A percentile compares a stretch with the other conserved stretches of the same genome.
phyloP scores from a whole-genome alignment of 2,329 filamentous ascomycete species.

The Lasiodiplodia sp. region DNA sequence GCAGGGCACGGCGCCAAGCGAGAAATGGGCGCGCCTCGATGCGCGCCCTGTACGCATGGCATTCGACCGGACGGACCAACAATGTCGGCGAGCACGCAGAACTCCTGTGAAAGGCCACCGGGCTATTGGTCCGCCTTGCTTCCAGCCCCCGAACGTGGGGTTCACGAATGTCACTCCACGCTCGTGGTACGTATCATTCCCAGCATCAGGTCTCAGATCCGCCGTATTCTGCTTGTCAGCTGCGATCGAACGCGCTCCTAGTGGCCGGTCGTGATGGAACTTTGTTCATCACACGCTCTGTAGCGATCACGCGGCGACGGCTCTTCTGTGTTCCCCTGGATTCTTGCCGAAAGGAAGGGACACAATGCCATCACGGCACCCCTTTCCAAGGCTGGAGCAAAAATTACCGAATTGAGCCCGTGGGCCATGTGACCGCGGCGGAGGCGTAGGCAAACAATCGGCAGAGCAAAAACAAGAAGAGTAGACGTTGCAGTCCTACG shows the following conservation, averaged over 20 bases:
- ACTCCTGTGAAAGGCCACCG: background rate
- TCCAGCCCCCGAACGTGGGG: background rate
- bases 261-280: background rate
- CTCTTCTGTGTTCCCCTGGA: conserved; percentile 1
- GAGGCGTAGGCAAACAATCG: background rate
- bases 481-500: background rate
- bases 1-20: conserved; percentile 5
- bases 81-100: background rate
- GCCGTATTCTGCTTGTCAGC: conserved; percentile 12
- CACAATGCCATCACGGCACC: conserved; percentile 7
- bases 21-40: conserved; percentile 7
- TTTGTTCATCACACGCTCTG: background rate
- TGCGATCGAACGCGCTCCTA: background rate
- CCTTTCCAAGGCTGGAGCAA: conserved; percentile 13
- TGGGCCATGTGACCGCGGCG: conserved; percentile 14
- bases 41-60: background rate
- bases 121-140: conserved; percentile 2
- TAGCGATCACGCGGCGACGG: background rate
- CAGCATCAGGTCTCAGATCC: conserved; percentile 17
- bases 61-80: conserved; percentile 2
- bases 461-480: background rate
- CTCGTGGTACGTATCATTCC: conserved; percentile 15
- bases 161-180: conserved; percentile 24
- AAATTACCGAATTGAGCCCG: conserved; percentile 20
- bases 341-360: conserved; percentile 6